These are phyloP conservation scores for Kodamaea derodonti DNA, from an alignment of 1,139 yeast genomes.

Conservation along the genomic window DNA sequence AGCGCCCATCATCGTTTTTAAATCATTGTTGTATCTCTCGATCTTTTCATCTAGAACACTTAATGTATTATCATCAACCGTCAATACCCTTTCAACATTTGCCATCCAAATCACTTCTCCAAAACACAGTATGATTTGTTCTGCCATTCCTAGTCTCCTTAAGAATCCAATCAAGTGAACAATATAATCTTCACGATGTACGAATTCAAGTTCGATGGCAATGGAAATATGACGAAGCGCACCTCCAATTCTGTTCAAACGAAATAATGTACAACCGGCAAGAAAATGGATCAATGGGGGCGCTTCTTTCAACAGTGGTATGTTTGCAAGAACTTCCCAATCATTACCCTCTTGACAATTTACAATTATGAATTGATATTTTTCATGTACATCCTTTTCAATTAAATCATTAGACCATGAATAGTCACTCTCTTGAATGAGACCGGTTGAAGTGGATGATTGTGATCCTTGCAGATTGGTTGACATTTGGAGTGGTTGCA, in stretches of 20 bases:
- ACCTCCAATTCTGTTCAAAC: constrained; percentile 22
- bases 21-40: background rate
- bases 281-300: constrained; percentile 13
- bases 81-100: constrained; percentile 5
- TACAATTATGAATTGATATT: background rate
- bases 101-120: constrained; percentile 13
- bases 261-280: constrained; percentile 8
- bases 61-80: background rate
- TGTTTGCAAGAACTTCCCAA: constrained; percentile 13
- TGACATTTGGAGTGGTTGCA: too few species aligned
- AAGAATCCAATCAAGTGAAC: constrained; percentile 16
- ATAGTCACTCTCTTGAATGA: too few species aligned
- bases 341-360: constrained; percentile 11
- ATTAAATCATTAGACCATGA: too few species aligned
- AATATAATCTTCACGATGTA: constrained; percentile 15
- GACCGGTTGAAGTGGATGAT: too few species aligned
- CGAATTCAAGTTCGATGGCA: constrained; percentile 23
- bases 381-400: too few species aligned
- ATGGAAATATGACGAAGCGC: constrained; percentile 26
- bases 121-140: constrained; percentile 10
- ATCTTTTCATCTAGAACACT: background rate
- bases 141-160: constrained; percentile 13
- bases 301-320: constrained; percentile 8
- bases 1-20: background rate
- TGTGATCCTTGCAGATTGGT: too few species aligned